Conservation (phyloP, 1,284 basidiomycete species). For the Sanghuangporus sanghuang region DNA sequence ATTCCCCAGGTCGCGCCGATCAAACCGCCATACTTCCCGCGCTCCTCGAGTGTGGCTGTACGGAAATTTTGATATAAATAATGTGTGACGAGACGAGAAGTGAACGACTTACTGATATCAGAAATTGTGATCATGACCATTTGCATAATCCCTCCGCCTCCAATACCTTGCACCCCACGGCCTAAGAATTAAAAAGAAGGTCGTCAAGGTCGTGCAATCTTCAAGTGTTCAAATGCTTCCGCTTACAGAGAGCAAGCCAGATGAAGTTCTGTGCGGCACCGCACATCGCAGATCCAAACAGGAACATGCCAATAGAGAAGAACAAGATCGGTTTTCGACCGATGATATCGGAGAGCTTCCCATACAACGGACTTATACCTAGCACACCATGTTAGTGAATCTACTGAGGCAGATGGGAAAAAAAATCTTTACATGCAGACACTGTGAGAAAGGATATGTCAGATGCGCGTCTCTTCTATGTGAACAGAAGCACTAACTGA, state of each 20-base stretch:
- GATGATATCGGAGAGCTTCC: slow-evolving; percentile 27
- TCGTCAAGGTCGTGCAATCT: slow-evolving; percentile 27
- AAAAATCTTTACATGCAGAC: slow-evolving; percentile 16
- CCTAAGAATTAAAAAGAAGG: slow-evolving; percentile 31
- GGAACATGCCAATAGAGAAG: slow-evolving; percentile 28
- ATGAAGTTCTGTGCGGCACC: slow-evolving; percentile 38
- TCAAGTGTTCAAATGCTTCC: slow-evolving; percentile 14
- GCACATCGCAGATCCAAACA: slow-evolving; percentile 37
- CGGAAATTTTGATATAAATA: background rate
- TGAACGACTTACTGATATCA: slow-evolving; percentile 27
- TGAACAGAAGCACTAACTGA: slow-evolving; percentile 24
- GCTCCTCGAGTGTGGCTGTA: slow-evolving; percentile 19
- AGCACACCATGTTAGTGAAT: background rate
- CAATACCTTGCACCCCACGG: slow-evolving; percentile 49
- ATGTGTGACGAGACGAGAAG: slow-evolving; percentile 10
- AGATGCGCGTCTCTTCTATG: slow-evolving; percentile 18
- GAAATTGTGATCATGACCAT: slow-evolving; percentile 29
- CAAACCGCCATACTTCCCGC: slow-evolving; percentile 34
- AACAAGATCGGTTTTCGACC: slow-evolving; percentile 29
- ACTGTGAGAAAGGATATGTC: slow-evolving; percentile 13
- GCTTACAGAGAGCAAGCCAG: slow-evolving; percentile 33
- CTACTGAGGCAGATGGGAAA: background rate
- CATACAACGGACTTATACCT: slow-evolving; percentile 28
- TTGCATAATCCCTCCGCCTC: slow-evolving; percentile 35
- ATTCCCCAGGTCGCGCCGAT: slow-evolving; percentile 37